Evolutionary conservation across 2,329 filamentous ascomycete genomes (phyloP), one percentile per base, ranked within the genome.

Genomic region (Albophoma yamanashiensis): DNA sequence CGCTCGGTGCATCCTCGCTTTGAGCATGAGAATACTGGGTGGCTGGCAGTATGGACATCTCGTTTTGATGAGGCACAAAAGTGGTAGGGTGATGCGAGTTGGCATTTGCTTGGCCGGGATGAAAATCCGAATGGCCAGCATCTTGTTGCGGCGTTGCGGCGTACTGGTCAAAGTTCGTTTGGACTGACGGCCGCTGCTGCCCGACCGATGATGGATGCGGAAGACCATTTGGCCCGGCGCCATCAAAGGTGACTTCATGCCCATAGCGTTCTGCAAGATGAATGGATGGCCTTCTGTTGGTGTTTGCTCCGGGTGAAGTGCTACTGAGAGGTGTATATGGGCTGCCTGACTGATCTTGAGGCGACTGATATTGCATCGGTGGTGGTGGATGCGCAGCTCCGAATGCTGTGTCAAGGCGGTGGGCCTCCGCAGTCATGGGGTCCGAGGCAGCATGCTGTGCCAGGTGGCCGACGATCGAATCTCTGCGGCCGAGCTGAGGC

Each of bases 401-500:
- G 22, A 42, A 60, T 6, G 39, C 12, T 25, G 12, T 39, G 25
- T 27, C 47, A 14, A 14, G 55, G 27, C 38, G 38, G 25, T 56
- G 50, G 36, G 15, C 39, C 34, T 50, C 57, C 3, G 11, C 3
- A 4, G 36, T 12, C 27, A 27, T 38, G 14, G 59, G 17, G 4
- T 58, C 53, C 3, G 59, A 68, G 5, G 78, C 78, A 40, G 74
- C 69, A 61, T 74, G 69, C 60, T 74, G 73, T 38, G 76, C 76
- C 56, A 69, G 65, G 57, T 72, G 67, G 39, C 67, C 66, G 4
- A 65, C 67, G 61, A 72, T 70, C 9, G 70, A 85, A 69, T 92
- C 89, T 73, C 89, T 89, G 60, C 88, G 85, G 70, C 87, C 87
- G 59, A 92, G 76, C 63, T 90, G 86, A 22, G 89, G 91, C 57